These are phyloP conservation scores for Tylopilus balloui DNA, from an alignment of 768 basidiomycete species.

Conservation along the genomic window DNA sequence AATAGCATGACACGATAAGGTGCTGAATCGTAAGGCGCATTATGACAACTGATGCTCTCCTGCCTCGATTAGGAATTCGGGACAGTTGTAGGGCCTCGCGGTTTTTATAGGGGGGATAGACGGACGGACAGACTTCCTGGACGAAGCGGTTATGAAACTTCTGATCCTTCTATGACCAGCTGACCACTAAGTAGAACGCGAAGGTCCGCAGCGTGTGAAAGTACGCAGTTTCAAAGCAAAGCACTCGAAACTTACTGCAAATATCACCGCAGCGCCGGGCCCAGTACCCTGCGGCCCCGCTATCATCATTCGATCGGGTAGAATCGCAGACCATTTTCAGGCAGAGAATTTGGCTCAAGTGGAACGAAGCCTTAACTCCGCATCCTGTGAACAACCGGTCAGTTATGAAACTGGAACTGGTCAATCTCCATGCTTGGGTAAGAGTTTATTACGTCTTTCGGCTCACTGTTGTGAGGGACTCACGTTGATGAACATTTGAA, in stretches of 20 bases:
- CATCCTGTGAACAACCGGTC: background rate
- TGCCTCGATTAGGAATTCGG: background rate
- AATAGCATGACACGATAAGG: constrained; percentile 3
- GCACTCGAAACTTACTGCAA: background rate
- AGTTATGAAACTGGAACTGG: background rate
- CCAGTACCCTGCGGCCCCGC: background rate
- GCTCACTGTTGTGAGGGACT: background rate
- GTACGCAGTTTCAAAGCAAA: background rate
- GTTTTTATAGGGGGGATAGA: background rate
- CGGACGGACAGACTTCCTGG: background rate
- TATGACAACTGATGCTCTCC: background rate
- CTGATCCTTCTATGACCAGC: background rate
- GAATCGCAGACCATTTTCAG: background rate
- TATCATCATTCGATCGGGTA: background rate
- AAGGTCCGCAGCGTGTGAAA: background rate
- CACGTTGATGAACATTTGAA: background rate
- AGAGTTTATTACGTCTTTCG: background rate
- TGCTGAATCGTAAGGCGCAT: background rate
- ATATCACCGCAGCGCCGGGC: background rate
- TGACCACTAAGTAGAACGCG: background rate
- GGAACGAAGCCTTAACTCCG: background rate
- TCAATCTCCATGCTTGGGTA: background rate
- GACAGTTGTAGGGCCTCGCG: background rate
- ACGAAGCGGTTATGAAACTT: constrained; percentile 5
- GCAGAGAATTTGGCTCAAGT: background rate